Percentiles rank a stretch among this genome's conserved stretches.
Evolutionary conservation across 2,329 filamentous ascomycete genomes (phyloP).

Genomic region (Allantophomopsis cytisporea): DNA sequence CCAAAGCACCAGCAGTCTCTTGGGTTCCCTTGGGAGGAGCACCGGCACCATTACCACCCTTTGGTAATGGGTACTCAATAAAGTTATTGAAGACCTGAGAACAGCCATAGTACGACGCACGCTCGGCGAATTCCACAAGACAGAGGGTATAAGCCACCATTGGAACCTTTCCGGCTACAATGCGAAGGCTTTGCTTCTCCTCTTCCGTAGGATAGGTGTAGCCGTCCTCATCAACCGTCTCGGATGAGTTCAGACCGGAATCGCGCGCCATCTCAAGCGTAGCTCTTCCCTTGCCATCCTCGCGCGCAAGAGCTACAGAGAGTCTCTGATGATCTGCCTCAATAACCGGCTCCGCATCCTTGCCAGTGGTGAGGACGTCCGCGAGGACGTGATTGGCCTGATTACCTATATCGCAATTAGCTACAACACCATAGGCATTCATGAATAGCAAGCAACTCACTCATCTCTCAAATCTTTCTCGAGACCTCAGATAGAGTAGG

Average conservation of each 20-base stretch:
- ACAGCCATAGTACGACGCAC: conserved; percentile 67
- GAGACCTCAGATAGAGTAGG: too few species aligned
- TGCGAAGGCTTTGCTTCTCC: conserved; percentile 44
- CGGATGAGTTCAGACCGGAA: neutral
- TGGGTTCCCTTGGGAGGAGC: conserved; percentile 19
- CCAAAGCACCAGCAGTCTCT: conserved; percentile 20
- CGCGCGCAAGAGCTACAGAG: too few species aligned
- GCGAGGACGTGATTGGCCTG: too few species aligned
- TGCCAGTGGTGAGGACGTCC: too few species aligned
- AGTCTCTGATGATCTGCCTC: too few species aligned
- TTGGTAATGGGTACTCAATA: conserved; percentile 44
- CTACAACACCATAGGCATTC: too few species aligned
- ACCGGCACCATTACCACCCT: conserved; percentile 22
- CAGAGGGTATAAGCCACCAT: conserved; percentile 56
- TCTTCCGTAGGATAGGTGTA: conserved; percentile 33
- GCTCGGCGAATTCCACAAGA: conserved; percentile 62
- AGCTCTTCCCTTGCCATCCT: too few species aligned
- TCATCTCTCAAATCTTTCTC: too few species aligned
- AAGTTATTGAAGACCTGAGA: conserved; percentile 45
- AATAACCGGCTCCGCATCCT: too few species aligned
- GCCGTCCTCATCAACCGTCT: neutral
- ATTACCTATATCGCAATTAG: too few species aligned
- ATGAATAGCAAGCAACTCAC: too few species aligned
- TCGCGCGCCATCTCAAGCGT: too few species aligned
- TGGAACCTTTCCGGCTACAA: conserved; percentile 50